phyloP scores from a whole-genome alignment of 169 alveolate genomes.

The Besnoitia besnoiti region DNA sequence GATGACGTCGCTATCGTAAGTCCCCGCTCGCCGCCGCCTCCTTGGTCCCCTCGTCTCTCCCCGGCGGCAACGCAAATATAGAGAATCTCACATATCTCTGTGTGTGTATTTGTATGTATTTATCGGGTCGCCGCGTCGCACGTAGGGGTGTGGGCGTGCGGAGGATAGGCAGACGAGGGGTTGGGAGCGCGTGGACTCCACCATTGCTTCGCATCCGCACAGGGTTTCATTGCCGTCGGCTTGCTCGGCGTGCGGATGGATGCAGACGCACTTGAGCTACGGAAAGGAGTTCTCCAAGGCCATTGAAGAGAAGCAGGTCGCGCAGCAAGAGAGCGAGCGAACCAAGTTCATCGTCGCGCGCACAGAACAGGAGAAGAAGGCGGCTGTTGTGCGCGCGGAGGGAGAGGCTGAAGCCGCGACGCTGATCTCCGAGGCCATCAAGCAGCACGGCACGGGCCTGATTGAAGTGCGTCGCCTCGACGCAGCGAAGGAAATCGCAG shows the following conservation, averaged over 20 bases:
- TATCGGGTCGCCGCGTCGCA: too few species aligned
- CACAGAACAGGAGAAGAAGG: constrained; percentile 95
- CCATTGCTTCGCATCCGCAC: background rate
- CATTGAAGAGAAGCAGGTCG: constrained; percentile 97
- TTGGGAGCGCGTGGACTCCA: too few species aligned
- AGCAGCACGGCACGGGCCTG: constrained; percentile 93
- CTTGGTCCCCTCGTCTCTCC: too few species aligned
- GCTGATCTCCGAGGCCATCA: constrained; percentile 93
- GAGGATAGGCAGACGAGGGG: background rate
- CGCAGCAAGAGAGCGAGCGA: constrained; percentile 97
- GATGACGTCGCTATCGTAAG: constrained; percentile 95
- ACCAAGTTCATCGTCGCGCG: constrained; percentile 95
- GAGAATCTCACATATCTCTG: too few species aligned
- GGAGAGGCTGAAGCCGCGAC: constrained; percentile 99
- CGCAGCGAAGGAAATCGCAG: constrained; percentile 97
- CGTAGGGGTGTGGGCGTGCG: too few species aligned
- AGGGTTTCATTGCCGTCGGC: background rate
- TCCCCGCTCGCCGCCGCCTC: too few species aligned
- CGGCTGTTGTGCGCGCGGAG: constrained; percentile 95
- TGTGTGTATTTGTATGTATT: too few species aligned
- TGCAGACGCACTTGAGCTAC: constrained; percentile 92
- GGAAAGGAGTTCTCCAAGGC: constrained; percentile 97
- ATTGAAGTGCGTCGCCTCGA: constrained; percentile 95
- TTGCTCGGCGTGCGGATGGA: background rate
- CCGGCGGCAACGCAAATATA: too few species aligned